Conservation (phyloP, 1,139 yeast genomes). For the Debaryomycetaceae sp. region DNA sequence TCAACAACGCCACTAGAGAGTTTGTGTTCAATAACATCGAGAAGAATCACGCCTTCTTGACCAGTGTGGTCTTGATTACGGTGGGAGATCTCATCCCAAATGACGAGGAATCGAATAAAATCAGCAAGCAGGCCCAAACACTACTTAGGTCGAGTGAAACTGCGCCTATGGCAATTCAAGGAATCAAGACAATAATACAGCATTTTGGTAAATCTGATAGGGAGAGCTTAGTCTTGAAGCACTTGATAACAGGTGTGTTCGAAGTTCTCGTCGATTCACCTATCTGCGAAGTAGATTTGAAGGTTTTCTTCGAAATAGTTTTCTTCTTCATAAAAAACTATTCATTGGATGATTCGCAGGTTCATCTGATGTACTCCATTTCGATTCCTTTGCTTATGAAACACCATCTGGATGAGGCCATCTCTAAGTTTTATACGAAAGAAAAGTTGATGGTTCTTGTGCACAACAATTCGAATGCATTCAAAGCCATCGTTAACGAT, state of each 20-base stretch:
- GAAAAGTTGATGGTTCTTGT: constrained; percentile 52
- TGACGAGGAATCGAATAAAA: constrained; percentile 26
- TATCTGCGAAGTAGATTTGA: constrained; percentile 21
- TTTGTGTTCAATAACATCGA: constrained; percentile 20
- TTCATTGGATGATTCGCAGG: constrained; percentile 25
- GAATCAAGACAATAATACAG: constrained; percentile 54
- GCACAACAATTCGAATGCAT: constrained; percentile 44
- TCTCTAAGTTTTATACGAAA: constrained; percentile 41
- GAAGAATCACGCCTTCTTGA: constrained; percentile 46
- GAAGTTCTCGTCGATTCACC: constrained; percentile 15
- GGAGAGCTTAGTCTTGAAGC: constrained; percentile 25
- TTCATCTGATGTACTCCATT: constrained; percentile 35
- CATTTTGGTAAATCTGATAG: constrained; percentile 24
- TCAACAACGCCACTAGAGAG: constrained; percentile 32
- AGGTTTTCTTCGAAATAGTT: constrained; percentile 53
- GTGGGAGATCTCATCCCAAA: constrained; percentile 43
- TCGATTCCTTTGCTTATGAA: constrained; percentile 50
- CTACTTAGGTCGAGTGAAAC: constrained; percentile 27
- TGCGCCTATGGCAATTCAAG: constrained; percentile 50
- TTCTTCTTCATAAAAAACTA: constrained; percentile 40
- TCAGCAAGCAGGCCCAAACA: constrained; percentile 32
- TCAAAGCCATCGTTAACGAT: constrained; percentile 48
- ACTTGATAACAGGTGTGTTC: constrained; percentile 30
- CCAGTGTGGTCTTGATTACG: constrained; percentile 59
- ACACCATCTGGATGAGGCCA: constrained; percentile 23